Base-by-base conservation (phyloP, 306 rosid species). In the Gastrolobium villosum region DNA sequence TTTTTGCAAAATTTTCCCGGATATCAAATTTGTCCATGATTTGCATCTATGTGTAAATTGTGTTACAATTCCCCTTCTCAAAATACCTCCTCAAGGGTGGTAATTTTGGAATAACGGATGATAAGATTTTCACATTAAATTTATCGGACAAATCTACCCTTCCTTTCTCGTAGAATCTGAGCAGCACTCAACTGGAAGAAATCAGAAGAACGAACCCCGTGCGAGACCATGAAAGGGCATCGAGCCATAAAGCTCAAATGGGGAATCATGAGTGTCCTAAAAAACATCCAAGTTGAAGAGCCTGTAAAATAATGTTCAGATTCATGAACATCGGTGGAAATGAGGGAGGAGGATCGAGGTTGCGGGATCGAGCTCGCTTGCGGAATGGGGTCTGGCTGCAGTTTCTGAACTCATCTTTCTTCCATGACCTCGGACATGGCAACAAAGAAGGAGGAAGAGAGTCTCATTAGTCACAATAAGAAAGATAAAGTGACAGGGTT, bases 151-250 rank as follows among this genome's bases (percentile, higher is more conserved):
- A n/a, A n/a, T n/a, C n/a, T n/a, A n/a, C n/a, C n/a, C n/a, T n/a
- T n/a, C n/a, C n/a, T n/a, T n/a, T n/a, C n/a, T n/a, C n/a, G n/a
- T n/a, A n/a, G n/a, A n/a, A 95, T 95, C 72, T 95, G 98, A 1
- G 99, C 99, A 13, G 99, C 92, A 35, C 93, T 95, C 78, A 95
- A 76, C 98, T 98, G 93, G 85, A 91, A 93, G 72, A 95, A 95
- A 4, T 98, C 99, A 0, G 94, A 79, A 39, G 89, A 89, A 0
- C 99, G n/a, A n/a, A n/a, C 97, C 26, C 99, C 99, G 15, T 95
- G 99, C 0, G 99, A 89, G 78, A 95, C 52, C 99, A 95, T 95
- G 76, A 93, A 90, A 13, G n/a, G 99, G 99, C 7, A 95, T 79
- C 1, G 99, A 95, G 3, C 98, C 98, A 41, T 95, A 95, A 6